phyloP scores from a whole-genome alignment of 345 rosid genomes.

The Eucalyptus cloeziana region DNA sequence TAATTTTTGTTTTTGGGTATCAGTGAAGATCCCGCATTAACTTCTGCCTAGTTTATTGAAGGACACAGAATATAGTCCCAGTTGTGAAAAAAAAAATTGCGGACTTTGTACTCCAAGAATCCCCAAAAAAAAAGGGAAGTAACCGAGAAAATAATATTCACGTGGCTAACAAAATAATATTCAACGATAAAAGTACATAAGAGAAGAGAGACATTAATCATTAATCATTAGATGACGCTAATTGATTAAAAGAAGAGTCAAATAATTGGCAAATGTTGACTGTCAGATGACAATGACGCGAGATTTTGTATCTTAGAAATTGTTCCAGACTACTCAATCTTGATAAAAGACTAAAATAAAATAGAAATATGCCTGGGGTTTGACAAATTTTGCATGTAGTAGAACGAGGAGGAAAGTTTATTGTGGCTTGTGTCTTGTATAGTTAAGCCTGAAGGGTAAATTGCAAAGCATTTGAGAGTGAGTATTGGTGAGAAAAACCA shows the following conservation, averaged over 20 bases:
- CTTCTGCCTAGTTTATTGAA: not conserved
- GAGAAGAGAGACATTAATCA: not conserved
- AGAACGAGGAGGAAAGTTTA: not conserved
- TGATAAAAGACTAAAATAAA: not conserved
- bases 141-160: not conserved
- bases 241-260: not conserved
- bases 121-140: not conserved
- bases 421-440: not conserved
- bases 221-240: not conserved
- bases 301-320: not conserved
- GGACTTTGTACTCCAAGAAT: not conserved
- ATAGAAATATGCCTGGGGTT: not conserved
- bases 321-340: not conserved
- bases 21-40: not conserved
- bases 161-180: not conserved
- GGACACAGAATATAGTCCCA: not conserved
- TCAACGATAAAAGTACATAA: not conserved
- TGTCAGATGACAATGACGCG: not conserved
- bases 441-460: not conserved
- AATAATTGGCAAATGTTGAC: not conserved
- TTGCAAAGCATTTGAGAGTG: not conserved
- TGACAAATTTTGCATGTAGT: not conserved
- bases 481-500: not conserved
- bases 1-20: not conserved
- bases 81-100: not conserved